Evolutionary conservation across 2,329 filamentous ascomycete species (phyloP), one percentile per base, ranked within the genome.

Genomic region (Phaeosphaeriaceae sp.): DNA sequence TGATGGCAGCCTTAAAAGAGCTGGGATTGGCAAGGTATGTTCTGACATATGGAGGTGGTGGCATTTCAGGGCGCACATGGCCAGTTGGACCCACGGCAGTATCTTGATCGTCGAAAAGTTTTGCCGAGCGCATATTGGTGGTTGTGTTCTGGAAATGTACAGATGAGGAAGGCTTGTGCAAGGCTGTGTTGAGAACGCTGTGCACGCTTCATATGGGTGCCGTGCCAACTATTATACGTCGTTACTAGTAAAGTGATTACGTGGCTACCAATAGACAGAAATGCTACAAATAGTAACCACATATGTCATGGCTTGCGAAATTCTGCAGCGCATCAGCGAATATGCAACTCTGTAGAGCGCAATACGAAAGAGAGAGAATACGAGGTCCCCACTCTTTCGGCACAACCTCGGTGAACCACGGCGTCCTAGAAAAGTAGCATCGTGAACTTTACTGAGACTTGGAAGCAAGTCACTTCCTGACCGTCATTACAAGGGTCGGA

Each of bases 1-100:
- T 57, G 42, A 72, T 52, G n/a, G 63, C 61, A 13, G 63, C 54
- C 15, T 62, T 64, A 58, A 69, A 71, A 6, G 61, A 63, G 25
- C 58, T 66, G 1, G 67, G 62, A 2, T 60, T 50, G 47, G 63
- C 50, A 40, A 65, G 61, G 7, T 66, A 54, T 17, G 57, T 60
- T 27, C 62, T 64, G 54, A 66, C 64, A 49, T 65, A 67, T 13
- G 65, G 65, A 5, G 62, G 64, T 24, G 62, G 62, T 45, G 64
- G 64, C 57, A 63, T 61, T 6, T 57, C 46, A 27, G 61, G 63
- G 42, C 55, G 54, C 9, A 57, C 46, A 41, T 50, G 46, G 19
- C 25, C 15, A 20, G 33, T 10, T 49, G 55, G 25, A 15, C 17
- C 45, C 22, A 22, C 10, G 7, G 45, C 2, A 17, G 22, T 17